Conservation (phyloP, 495 filamentous ascomycete species). For the Neurospora sp. region DNA sequence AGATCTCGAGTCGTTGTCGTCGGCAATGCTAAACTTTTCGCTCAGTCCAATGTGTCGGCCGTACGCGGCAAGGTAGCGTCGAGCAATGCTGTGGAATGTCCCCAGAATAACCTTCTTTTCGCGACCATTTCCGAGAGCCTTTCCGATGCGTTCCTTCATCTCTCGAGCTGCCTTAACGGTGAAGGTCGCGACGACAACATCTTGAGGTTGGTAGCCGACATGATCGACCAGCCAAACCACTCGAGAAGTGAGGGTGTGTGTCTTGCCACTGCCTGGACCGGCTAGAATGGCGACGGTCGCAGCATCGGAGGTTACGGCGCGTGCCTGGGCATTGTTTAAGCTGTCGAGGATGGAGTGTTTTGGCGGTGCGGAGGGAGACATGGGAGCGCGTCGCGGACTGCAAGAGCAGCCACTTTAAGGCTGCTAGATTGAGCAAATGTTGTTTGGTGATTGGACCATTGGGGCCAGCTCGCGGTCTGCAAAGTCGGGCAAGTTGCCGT, state of each 20-base stretch:
- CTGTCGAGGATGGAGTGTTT: conserved; percentile 42
- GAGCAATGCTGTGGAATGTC: conserved; percentile 91
- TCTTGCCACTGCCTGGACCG: conserved; percentile 77
- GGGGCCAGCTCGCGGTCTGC: not conserved
- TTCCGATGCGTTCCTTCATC: conserved; percentile 82
- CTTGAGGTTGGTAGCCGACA: conserved; percentile 69
- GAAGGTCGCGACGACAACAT: conserved; percentile 95
- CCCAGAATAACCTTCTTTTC: conserved; percentile 77
- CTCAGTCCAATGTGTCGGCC: conserved; percentile 74
- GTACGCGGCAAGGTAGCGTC: conserved; percentile 76
- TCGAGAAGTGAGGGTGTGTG: conserved; percentile 88
- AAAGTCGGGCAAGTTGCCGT: not conserved
- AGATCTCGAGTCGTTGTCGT: conserved; percentile 65
- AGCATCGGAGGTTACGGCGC: conserved; percentile 74
- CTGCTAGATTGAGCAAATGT: not conserved
- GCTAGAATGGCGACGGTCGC: conserved; percentile 84
- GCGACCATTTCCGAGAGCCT: conserved; percentile 63
- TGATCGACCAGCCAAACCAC: conserved; percentile 89
- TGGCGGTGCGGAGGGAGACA: not conserved
- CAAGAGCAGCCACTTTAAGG: not conserved
- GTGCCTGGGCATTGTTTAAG: conserved; percentile 72
- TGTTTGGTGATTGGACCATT: not conserved
- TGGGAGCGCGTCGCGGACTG: not conserved
- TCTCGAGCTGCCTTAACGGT: conserved; percentile 94
- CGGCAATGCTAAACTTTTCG: conserved; percentile 88